These are phyloP conservation scores for Magnusiomyces tetraspermus DNA, from an alignment of 1,139 yeast species.

Conservation along the genomic window DNA sequence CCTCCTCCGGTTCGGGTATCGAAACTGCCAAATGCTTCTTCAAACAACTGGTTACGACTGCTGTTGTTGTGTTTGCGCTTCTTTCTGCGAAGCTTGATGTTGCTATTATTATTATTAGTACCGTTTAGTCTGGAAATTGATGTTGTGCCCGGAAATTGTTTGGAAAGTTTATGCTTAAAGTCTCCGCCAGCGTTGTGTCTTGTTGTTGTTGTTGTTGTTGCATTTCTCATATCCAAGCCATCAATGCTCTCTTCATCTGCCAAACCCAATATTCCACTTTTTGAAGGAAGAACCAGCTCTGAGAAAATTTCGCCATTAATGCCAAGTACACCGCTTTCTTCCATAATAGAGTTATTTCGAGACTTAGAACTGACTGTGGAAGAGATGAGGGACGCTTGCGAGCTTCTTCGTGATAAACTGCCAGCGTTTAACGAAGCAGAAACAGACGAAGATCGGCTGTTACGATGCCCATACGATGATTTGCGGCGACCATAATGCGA, in stretches of 20 bases:
- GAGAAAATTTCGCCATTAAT: background rate
- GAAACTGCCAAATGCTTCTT: background rate
- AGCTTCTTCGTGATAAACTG: background rate
- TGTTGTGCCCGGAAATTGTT: background rate
- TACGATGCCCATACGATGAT: background rate
- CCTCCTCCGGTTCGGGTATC: background rate
- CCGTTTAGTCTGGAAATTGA: background rate
- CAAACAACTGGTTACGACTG: background rate
- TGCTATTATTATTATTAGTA: background rate
- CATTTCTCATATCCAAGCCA: too few relatives aligned
- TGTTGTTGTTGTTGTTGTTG: too few relatives aligned
- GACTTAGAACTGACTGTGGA: background rate
- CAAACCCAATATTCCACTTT: too few relatives aligned
- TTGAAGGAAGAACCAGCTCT: background rate
- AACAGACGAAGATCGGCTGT: background rate
- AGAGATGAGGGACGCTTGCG: background rate
- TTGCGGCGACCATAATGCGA: background rate
- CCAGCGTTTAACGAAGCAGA: background rate
- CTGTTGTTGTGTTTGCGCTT: background rate
- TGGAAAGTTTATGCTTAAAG: background rate
- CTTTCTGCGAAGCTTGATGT: background rate
- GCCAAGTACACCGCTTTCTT: background rate
- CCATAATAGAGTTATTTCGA: background rate
- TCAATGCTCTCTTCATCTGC: too few relatives aligned
- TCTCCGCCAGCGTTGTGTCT: background rate